These are phyloP conservation scores for Harringtonia aguacate DNA, from an alignment of 2,329 filamentous ascomycete species.

Conservation along the genomic window DNA sequence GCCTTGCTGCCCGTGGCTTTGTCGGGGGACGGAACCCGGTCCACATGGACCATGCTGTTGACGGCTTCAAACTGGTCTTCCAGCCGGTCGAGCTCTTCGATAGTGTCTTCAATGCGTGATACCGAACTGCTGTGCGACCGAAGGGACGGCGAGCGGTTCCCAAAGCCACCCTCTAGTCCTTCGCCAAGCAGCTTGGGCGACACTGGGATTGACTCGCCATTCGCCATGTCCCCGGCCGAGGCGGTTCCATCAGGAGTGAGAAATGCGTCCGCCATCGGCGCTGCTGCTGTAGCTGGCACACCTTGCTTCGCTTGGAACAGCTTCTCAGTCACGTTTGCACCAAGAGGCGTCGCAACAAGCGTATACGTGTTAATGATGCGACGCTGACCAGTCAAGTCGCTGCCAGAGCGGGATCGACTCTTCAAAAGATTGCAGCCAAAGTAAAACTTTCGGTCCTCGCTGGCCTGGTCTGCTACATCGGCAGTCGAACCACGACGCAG, in stretches of 20 bases:
- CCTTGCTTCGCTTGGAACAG: neutral
- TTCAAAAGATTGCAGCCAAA: constrained; percentile 44
- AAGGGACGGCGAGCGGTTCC: constrained; percentile 3
- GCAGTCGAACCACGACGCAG: constrained; percentile 6
- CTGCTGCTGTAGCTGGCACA: neutral
- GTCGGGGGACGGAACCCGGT: constrained; percentile 20
- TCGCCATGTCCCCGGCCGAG: neutral
- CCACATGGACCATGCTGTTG: constrained; percentile 24
- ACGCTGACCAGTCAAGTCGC: constrained; percentile 13
- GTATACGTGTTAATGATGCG: constrained; percentile 28
- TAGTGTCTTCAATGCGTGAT: constrained; percentile 49
- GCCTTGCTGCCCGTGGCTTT: constrained; percentile 14
- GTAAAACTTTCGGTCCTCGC: constrained; percentile 21
- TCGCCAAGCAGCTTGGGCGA: constrained; percentile 4
- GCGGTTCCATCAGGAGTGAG: constrained; percentile 1
- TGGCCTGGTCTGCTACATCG: constrained; percentile 2
- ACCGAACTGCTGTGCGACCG: constrained; percentile 10
- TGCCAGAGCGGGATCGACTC: constrained; percentile 18
- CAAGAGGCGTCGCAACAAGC: constrained; percentile 36
- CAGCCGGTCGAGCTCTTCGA: constrained; percentile 50
- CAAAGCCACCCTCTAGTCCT: neutral
- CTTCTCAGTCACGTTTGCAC: constrained; percentile 5
- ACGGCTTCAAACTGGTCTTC: constrained; percentile 52
- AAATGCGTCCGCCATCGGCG: constrained; percentile 8
- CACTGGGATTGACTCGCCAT: neutral